Percentiles rank a stretch among this genome's conserved stretches.
phyloP scores from a whole-genome alignment of 106 monocot species.

The Cymbidium sinense region DNA sequence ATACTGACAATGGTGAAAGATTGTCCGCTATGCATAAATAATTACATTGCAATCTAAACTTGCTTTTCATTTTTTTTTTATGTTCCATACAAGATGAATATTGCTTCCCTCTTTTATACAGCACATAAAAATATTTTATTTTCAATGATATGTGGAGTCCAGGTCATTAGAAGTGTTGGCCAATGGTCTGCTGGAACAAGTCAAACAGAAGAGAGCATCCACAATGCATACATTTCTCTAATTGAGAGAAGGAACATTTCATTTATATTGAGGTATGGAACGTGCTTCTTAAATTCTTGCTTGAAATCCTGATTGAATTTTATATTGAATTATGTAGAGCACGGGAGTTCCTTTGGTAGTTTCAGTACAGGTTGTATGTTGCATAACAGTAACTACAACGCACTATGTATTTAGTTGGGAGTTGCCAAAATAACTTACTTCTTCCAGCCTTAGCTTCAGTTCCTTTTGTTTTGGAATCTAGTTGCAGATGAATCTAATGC shows the following conservation, averaged over 20 bases:
- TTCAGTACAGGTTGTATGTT: not conserved
- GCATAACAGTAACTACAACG: not conserved
- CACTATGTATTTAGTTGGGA: not conserved
- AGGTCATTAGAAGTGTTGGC: slow-evolving; percentile 92
- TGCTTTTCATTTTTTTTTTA: not conserved
- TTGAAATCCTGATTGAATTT: not conserved
- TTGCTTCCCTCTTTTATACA: not conserved
- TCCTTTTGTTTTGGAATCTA: not conserved
- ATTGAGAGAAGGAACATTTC: slow-evolving; percentile 97
- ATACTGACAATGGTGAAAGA: not conserved
- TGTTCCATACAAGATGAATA: not conserved
- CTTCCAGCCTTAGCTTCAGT: not conserved
- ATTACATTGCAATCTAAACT: not conserved
- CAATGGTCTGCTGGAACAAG: slow-evolving; percentile 97
- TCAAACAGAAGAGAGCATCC: slow-evolving; percentile 98
- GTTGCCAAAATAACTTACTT: not conserved
- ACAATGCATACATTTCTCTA: slow-evolving; percentile 79
- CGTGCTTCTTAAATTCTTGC: not conserved
- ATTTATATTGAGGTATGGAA: slow-evolving; percentile 86
- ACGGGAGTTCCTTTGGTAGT: not conserved
- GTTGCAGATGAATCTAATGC: not conserved
- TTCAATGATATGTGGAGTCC: slow-evolving; percentile 4
- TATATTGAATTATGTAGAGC: not conserved
- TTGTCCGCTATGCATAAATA: not conserved
- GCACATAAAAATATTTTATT: not conserved